A percentile compares a stretch with the other conserved stretches of the same genome.
Conservation (phyloP, 169 alveolate species). For the Eimeria brunetti region DNA sequence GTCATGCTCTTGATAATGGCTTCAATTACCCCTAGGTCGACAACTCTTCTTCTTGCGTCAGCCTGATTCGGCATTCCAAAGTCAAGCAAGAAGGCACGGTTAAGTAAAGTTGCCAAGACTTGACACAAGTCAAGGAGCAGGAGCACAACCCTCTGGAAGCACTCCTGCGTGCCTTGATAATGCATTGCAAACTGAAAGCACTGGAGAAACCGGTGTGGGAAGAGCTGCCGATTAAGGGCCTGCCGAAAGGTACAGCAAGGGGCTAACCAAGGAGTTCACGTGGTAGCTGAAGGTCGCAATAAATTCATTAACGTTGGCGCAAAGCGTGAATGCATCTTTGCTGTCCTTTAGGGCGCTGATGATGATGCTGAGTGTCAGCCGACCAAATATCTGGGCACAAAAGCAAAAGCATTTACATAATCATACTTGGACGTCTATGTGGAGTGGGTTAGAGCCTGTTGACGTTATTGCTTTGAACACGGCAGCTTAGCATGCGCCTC, state of each 20-base stretch:
- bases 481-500: background rate
- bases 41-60: conserved; percentile 58
- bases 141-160: background rate
- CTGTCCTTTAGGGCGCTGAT: conserved; percentile 35
- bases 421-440: background rate
- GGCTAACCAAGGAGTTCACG: conserved; percentile 55
- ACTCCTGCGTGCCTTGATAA: background rate
- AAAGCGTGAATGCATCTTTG: conserved; percentile 42
- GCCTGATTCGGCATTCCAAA: conserved; percentile 21
- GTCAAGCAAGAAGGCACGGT: background rate
- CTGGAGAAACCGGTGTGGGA: background rate
- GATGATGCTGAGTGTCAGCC: conserved; percentile 36
- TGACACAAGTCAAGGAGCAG: background rate
- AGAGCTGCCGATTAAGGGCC: background rate
- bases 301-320: conserved; percentile 59
- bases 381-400: conserved; percentile 49
- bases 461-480: background rate
- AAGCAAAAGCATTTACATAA: background rate
- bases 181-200: background rate
- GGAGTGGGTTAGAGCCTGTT: background rate
- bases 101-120: background rate
- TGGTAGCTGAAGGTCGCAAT: conserved; percentile 61
- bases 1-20: conserved; percentile 76
- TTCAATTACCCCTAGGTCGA: conserved; percentile 76
- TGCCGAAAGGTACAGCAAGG: background rate